Conservation (phyloP, 768 basidiomycete species). For the Suillus bovinus region DNA sequence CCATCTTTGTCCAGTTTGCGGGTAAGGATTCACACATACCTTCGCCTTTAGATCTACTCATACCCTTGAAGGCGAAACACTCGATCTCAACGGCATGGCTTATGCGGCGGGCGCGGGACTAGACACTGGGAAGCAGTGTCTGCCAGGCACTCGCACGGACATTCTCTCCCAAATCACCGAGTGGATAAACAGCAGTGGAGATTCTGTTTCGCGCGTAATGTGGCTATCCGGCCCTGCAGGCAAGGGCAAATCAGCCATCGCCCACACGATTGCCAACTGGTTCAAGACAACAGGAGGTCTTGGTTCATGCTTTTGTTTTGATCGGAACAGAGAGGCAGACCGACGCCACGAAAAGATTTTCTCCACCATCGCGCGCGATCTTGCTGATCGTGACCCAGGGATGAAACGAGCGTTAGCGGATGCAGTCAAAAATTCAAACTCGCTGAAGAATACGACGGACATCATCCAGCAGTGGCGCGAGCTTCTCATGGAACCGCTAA, state of each 20-base stretch:
- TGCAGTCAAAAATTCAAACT: background rate
- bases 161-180: conserved; percentile 17
- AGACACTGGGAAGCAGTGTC: conserved; percentile 8
- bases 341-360: conserved; percentile 20
- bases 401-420: conserved; percentile 2
- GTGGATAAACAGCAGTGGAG: conserved; percentile 14
- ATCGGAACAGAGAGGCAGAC: conserved; percentile 5
- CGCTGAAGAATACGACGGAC: background rate
- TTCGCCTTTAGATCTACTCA: background rate
- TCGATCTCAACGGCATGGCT: background rate
- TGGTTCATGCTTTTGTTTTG: conserved; percentile 22
- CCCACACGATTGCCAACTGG: conserved; percentile 17
- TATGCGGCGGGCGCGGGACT: conserved; percentile 3
- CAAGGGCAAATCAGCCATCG: conserved; percentile 33
- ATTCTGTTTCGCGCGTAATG: conserved; percentile 7
- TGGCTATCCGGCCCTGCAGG: conserved; percentile 18
- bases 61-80: background rate
- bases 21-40: background rate
- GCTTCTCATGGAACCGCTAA: conserved; percentile 18
- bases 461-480: conserved; percentile 16
- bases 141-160: conserved; percentile 16
- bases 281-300: conserved; percentile 15
- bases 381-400: conserved; percentile 18
- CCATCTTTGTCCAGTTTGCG: background rate
- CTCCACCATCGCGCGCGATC: conserved; percentile 29